Evolutionary conservation across 129 eudicot species (phyloP), one percentile per base, ranked within the genome.

Genomic region (Logfia minima): DNA sequence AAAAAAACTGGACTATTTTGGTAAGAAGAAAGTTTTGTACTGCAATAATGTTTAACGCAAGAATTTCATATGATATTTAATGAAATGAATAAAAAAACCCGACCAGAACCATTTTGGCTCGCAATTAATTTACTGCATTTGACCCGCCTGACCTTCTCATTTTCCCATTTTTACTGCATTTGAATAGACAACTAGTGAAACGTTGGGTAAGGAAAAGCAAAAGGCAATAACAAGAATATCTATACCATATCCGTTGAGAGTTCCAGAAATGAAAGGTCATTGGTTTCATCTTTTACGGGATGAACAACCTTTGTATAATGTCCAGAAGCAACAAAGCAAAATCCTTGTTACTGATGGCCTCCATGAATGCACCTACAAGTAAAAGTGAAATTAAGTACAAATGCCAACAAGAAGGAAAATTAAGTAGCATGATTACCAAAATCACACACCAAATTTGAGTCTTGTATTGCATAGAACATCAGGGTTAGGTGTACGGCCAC

Each of bases 391-490:
- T 9, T 76, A 21, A 51, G 75, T 56, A 26, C 51, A 72, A 39
- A 79, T 8, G 11, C 52, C 18, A 43, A 28, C 8, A 23, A 81
- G 66, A n/a, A 61, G 59, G 75, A 61, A 61, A 56, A 80, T 55
- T 16, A 80, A 72, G 63, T 24, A 41, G 58, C 24, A 23, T 13
- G 35, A 41, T 10, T 59, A 75, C 58, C 70, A 76, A 75, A 79
- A 52, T 35, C 63, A 81, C 91, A 61, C 23, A 93, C 98, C 98
- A 82, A 94, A 94, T 84, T 94, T 94, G 79, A 94, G 91, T 80
- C 98, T 89, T 23, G 98, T 94, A 81, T 94, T 94, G 88, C 98
- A 94, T n/a, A 94, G 98, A 71, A 94, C 98, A 85, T 94, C 98
- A 2, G 98, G 98, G 81, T 94, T 94, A 77, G 98, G 98, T 29